Evolutionary conservation across 1,284 basidiomycete genomes (phyloP).

Genomic region (Boletus mariae): DNA sequence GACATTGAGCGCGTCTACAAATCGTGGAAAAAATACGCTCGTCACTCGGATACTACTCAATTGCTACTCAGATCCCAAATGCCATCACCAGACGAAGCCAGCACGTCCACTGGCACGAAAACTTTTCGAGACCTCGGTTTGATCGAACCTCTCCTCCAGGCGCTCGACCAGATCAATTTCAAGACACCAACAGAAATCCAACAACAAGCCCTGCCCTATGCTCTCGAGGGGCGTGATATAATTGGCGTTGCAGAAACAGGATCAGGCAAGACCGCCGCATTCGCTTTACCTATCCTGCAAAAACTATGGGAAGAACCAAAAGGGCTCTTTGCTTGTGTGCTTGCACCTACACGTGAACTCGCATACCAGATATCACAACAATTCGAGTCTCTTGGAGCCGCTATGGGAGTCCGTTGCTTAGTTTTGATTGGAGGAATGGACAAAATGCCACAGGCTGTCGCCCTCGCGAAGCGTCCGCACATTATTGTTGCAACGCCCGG

Average conservation of each 20-base stretch:
- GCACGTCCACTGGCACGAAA: slow-evolving; percentile 43
- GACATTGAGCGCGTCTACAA: slow-evolving; percentile 22
- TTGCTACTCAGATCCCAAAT: slow-evolving; percentile 28
- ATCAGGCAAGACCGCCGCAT: slow-evolving; percentile 97
- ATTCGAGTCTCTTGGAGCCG: slow-evolving; percentile 88
- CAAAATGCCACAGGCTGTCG: slow-evolving; percentile 90
- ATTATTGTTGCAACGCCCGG: slow-evolving; percentile 98
- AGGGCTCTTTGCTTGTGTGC: slow-evolving; percentile 89
- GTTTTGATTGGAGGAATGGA: slow-evolving; percentile 97
- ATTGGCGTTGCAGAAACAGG: slow-evolving; percentile 98
- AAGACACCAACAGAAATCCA: slow-evolving; percentile 93
- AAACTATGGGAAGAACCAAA: slow-evolving; percentile 96
- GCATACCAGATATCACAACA: slow-evolving; percentile 99
- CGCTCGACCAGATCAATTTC: slow-evolving; percentile 81
- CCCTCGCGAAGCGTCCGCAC: slow-evolving; percentile 91
- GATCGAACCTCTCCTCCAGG: slow-evolving; percentile 85
- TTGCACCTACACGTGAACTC: slow-evolving; percentile 95
- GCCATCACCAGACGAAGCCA: slow-evolving; percentile 58
- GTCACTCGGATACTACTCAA: not conserved
- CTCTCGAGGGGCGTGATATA: slow-evolving; percentile 89
- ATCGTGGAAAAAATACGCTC: slow-evolving; percentile 20
- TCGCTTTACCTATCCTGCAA: slow-evolving; percentile 94
- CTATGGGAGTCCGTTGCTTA: slow-evolving; percentile 90
- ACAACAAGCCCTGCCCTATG: slow-evolving; percentile 83
- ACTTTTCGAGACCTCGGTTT: slow-evolving; percentile 79